Evolutionary conservation across 2,329 filamentous ascomycete genomes (phyloP), one percentile per base, ranked within the genome.

Genomic region (Hymenoscyphus repandus): DNA sequence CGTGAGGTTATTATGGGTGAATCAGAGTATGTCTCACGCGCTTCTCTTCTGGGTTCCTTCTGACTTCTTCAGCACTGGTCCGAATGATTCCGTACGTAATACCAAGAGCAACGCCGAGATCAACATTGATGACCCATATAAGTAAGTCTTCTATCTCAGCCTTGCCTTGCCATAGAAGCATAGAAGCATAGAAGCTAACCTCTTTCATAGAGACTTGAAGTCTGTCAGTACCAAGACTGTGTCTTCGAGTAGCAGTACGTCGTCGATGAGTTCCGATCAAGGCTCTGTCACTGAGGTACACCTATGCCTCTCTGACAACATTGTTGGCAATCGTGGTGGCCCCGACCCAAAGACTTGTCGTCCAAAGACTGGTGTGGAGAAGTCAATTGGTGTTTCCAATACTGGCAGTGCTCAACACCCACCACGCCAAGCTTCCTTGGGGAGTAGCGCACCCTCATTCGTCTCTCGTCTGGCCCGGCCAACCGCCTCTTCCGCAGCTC

Each of bases 401-500:
- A 7, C 34, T 37, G 17, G n/a, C n/a, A n/a, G n/a, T n/a, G n/a
- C n/a, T n/a, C n/a, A 13, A 30, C 42, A 33, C 13, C 51, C 51
- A 22, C 42, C 41, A 11, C 46, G 46, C 18, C 30, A 15, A 39
- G 43, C 43, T 11, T 50, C 47, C 9, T 46, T 49, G 13, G 13
- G 20, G 20, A 37, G 13, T 12, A 20, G 2, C 13, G 5, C 30
- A 17, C 36, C 39, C 6, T 15, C 47, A 1, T 32, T 46, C 42
- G 27, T 37, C 2, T 45, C 40, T 17, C 50, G 50, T 34, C 48
- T 56, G 9, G 39, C 50, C 15, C 51, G 54, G 9, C 54, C 49
- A 32, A 56, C 54, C 12, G 40, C 34, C 11, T 49, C 52, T 4
- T 52, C 45, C 37, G 22, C 43, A 15, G 52, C 52, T 36, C 49